Evolutionary conservation across 345 rosid genomes (phyloP).

Genomic region (Raphanus raphanistrum): DNA sequence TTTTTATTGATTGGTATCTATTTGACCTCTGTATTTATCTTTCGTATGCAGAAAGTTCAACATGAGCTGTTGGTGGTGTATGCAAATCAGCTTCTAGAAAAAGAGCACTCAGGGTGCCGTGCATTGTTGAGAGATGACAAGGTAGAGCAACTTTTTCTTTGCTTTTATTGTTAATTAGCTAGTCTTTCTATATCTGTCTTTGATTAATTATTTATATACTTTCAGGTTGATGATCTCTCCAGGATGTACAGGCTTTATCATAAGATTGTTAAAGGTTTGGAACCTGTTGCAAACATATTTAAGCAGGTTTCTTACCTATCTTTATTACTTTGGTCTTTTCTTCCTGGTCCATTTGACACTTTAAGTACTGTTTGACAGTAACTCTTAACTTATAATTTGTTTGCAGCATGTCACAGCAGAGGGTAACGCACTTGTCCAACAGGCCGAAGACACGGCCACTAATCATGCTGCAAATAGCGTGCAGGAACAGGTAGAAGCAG

Average conservation of each 20-base stretch:
- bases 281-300: slow-evolving; percentile 76
- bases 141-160: slow-evolving; percentile 41
- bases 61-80: slow-evolving; percentile 68
- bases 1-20: neutral
- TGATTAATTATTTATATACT: slow-evolving; percentile 13
- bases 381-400: slow-evolving; percentile 6
- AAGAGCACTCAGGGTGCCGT: slow-evolving; percentile 88
- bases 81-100: slow-evolving; percentile 74
- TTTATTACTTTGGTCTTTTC: slow-evolving; percentile 13
- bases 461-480: slow-evolving; percentile 55
- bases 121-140: slow-evolving; percentile 89
- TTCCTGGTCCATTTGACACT: slow-evolving; percentile 2
- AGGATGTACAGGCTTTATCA: slow-evolving; percentile 93
- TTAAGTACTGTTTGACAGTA: neutral
- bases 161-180: neutral
- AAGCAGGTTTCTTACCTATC: slow-evolving; percentile 63
- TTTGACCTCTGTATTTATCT: slow-evolving; percentile 1
- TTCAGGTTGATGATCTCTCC: slow-evolving; percentile 90
- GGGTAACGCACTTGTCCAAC: slow-evolving; percentile 84
- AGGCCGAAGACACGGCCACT: slow-evolving; percentile 47
- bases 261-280: slow-evolving; percentile 73
- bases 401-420: slow-evolving; percentile 86
- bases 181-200: neutral
- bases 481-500: slow-evolving; percentile 75
- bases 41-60: slow-evolving; percentile 76